Percentiles rank a stretch among this genome's conserved stretches.
Evolutionary conservation across 2,329 filamentous ascomycete genomes (phyloP).

Genomic region (Alternaria triticimaculans): DNA sequence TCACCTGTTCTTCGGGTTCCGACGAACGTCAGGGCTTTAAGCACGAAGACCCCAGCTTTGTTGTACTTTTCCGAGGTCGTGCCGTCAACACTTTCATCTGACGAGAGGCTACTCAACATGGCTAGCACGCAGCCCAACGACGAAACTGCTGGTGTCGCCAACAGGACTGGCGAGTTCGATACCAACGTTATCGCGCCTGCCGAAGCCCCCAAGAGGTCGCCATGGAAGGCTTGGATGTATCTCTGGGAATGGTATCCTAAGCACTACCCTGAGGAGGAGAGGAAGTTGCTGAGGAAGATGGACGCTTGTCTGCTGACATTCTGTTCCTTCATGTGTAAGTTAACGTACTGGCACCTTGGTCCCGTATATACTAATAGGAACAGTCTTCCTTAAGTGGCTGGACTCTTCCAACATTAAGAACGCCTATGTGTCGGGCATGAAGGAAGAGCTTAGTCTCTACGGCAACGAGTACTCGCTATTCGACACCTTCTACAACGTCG

Average conservation of each 20-base stretch:
- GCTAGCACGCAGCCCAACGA: constrained; percentile 30
- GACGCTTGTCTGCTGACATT: constrained; percentile 47
- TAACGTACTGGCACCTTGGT: neutral
- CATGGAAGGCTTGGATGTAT: constrained; percentile 49
- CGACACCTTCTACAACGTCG: constrained; percentile 55
- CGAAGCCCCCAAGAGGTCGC: constrained; percentile 45
- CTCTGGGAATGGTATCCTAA: constrained; percentile 49
- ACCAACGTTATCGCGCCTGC: constrained; percentile 41
- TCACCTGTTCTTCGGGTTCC: constrained; percentile 19
- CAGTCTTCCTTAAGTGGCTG: constrained; percentile 50
- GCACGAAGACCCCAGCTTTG: constrained; percentile 10
- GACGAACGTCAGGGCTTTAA: constrained; percentile 4
- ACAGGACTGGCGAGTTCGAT: constrained; percentile 29
- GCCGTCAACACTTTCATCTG: neutral
- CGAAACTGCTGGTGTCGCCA: constrained; percentile 26
- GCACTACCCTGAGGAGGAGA: constrained; percentile 44
- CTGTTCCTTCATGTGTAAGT: constrained; percentile 49
- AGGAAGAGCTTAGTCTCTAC: constrained; percentile 39
- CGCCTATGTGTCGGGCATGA: constrained; percentile 51
- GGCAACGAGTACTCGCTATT: constrained; percentile 65
- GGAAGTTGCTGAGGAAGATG: constrained; percentile 44
- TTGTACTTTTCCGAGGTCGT: constrained; percentile 2
- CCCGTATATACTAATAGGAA: too few species aligned
- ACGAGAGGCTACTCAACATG: constrained; percentile 11
- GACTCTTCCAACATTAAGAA: constrained; percentile 54